Conservation (phyloP, 352 stramenopile species). For the Globisporangium cederbergense region DNA sequence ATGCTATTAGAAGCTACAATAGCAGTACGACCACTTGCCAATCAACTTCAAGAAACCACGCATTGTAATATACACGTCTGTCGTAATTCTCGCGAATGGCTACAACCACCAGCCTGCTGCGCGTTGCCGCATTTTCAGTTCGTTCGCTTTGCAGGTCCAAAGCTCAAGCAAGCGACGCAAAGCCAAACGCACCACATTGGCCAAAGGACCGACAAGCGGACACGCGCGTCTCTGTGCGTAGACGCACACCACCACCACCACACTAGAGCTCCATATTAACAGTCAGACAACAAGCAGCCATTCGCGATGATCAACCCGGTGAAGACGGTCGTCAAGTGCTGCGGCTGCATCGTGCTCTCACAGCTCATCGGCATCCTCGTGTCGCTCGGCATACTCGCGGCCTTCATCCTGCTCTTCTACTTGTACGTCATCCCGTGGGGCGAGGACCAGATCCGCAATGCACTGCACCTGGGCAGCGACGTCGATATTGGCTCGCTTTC, state of each 20-base stretch:
- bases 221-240: background rate
- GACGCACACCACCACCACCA: too few species aligned
- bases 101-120: too few species aligned
- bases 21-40: too few species aligned
- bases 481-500: constrained; percentile 51
- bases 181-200: too few species aligned
- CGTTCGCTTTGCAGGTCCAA: too few species aligned
- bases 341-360: constrained; percentile 68
- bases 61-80: too few species aligned
- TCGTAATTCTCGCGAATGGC: too few species aligned
- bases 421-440: constrained; percentile 73
- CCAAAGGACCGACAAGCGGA: background rate
- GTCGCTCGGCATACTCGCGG: constrained; percentile 43
- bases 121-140: too few species aligned
- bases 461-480: constrained; percentile 42
- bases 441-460: constrained; percentile 61
- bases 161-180: too few species aligned
- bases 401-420: constrained; percentile 62
- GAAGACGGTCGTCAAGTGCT: constrained; percentile 56
- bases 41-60: too few species aligned
- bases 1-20: too few species aligned
- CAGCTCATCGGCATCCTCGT: constrained; percentile 67
- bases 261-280: background rate
- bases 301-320: constrained; percentile 19
- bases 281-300: background rate